A percentile compares a stretch with the other conserved stretches of the same genome.
Evolutionary conservation across 768 basidiomycete species (phyloP).

Genomic region (Serpula lacrymans): DNA sequence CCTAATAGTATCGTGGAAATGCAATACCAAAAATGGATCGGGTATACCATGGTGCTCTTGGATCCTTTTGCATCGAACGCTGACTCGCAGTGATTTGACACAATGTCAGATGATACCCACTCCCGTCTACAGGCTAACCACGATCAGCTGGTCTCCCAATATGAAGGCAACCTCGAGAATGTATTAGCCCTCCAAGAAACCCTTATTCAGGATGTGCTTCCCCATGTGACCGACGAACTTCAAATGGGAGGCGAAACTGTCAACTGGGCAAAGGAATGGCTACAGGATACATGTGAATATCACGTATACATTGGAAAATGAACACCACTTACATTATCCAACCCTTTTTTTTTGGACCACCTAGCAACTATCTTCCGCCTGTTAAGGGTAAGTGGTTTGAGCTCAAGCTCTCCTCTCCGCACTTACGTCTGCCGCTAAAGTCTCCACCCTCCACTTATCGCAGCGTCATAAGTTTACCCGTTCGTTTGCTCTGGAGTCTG

Average conservation of each 20-base stretch:
- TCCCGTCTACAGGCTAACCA: slow-evolving; percentile 44
- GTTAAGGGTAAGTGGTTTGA: slow-evolving; percentile 46
- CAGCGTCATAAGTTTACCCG: slow-evolving; percentile 68
- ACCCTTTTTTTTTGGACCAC: background rate
- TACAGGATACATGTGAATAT: slow-evolving; percentile 60
- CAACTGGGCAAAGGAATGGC: slow-evolving; percentile 58
- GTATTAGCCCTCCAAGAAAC: slow-evolving; percentile 47
- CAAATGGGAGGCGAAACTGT: slow-evolving; percentile 43
- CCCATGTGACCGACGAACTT: slow-evolving; percentile 57
- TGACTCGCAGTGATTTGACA: no score
- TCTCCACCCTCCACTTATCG: slow-evolving; percentile 5
- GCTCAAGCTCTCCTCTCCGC: slow-evolving; percentile 1
- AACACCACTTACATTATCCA: background rate
- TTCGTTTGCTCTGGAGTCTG: slow-evolving; percentile 58
- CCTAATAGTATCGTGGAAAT: no score
- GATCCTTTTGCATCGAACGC: no score
- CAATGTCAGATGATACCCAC: slow-evolving; percentile 26
- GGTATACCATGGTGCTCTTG: no score
- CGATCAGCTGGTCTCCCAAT: slow-evolving; percentile 46
- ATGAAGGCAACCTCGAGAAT: slow-evolving; percentile 44
- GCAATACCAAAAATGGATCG: no score
- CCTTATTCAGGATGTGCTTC: slow-evolving; percentile 55
- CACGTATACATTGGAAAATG: slow-evolving; percentile 13
- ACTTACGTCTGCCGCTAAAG: slow-evolving; percentile 8
- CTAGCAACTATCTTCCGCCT: slow-evolving; percentile 59